Evolutionary conservation across 345 rosid genomes (phyloP).

Genomic region (Citrus reticulata): DNA sequence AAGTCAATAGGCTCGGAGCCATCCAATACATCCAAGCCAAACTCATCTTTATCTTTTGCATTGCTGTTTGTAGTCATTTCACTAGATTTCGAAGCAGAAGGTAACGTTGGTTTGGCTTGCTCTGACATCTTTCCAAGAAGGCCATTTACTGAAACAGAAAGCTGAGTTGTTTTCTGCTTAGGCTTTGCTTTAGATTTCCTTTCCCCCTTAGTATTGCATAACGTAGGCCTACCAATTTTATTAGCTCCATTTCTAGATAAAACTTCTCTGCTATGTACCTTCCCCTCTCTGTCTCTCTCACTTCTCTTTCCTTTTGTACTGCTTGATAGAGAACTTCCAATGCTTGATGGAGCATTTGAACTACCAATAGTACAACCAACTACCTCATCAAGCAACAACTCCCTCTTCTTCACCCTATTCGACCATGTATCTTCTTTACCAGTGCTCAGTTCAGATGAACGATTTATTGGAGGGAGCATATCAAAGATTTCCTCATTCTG

Average conservation of each 20-base stretch:
- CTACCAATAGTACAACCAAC: constrained; percentile 50
- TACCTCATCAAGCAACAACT: constrained; percentile 77
- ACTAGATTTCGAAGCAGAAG: constrained; percentile 46
- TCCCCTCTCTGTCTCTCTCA: constrained; percentile 96
- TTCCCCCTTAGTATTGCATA: constrained; percentile 74
- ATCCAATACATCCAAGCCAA: constrained; percentile 62
- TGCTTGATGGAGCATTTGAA: constrained; percentile 36
- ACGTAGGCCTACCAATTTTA: constrained; percentile 73
- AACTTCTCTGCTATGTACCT: constrained; percentile 67
- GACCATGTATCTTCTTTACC: constrained; percentile 66
- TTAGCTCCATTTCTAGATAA: constrained; percentile 63
- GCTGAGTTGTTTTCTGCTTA: constrained; percentile 78
- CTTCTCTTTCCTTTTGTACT: constrained; percentile 93
- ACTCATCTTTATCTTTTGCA: constrained; percentile 48
- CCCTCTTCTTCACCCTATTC: constrained; percentile 83
- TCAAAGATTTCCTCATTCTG: constrained; percentile 52
- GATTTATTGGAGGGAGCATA: constrained; percentile 42
- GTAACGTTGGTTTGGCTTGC: constrained; percentile 46
- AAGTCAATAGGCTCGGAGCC: constrained; percentile 67
- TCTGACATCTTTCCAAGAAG: constrained; percentile 60
- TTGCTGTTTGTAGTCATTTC: constrained; percentile 38
- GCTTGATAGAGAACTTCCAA: constrained; percentile 63
- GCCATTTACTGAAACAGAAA: constrained; percentile 73
- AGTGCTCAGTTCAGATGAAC: constrained; percentile 38
- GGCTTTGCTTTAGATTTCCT: constrained; percentile 88